Percentiles rank a stretch among this genome's conserved stretches.
These are phyloP conservation scores for Melanomma pulvis-pyrius DNA, from an alignment of 495 filamentous ascomycete genomes.

Conservation along the genomic window DNA sequence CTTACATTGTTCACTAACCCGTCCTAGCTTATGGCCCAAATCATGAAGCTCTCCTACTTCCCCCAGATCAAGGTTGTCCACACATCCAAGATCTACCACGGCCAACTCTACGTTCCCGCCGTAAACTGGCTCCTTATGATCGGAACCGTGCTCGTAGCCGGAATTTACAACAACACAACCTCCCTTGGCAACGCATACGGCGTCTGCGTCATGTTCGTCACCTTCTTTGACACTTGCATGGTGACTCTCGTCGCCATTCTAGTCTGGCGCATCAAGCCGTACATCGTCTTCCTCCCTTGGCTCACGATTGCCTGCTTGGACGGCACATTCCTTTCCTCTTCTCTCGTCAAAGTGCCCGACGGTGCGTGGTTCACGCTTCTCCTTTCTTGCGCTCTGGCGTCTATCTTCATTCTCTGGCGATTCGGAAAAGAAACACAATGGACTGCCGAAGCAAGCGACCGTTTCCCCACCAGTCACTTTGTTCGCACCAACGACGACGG, in stretches of 20 bases:
- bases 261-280: conserved; percentile 64
- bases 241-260: conserved; percentile 68
- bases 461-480: conserved; percentile 48
- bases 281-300: conserved; percentile 63
- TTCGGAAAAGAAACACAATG: conserved; percentile 76
- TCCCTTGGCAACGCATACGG: conserved; percentile 57
- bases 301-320: conserved; percentile 64
- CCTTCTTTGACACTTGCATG: conserved; percentile 74
- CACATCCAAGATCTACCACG: conserved; percentile 66
- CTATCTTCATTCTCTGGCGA: conserved; percentile 69
- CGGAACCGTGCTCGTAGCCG: conserved; percentile 72
- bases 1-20: background rate
- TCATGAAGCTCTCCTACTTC: conserved; percentile 75
- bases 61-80: conserved; percentile 72
- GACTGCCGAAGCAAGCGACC: conserved; percentile 64
- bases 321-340: conserved; percentile 66
- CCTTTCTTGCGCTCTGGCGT: conserved; percentile 60
- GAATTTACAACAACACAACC: conserved; percentile 66
- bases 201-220: conserved; percentile 75
- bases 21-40: conserved; percentile 60
- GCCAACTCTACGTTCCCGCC: conserved; percentile 71
- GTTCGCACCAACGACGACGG: conserved; percentile 32
- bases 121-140: conserved; percentile 76
- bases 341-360: conserved; percentile 68
- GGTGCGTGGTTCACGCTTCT: conserved; percentile 76